Evolutionary conservation across 257 asterid species (phyloP).

Genomic region (Solanum okadae): DNA sequence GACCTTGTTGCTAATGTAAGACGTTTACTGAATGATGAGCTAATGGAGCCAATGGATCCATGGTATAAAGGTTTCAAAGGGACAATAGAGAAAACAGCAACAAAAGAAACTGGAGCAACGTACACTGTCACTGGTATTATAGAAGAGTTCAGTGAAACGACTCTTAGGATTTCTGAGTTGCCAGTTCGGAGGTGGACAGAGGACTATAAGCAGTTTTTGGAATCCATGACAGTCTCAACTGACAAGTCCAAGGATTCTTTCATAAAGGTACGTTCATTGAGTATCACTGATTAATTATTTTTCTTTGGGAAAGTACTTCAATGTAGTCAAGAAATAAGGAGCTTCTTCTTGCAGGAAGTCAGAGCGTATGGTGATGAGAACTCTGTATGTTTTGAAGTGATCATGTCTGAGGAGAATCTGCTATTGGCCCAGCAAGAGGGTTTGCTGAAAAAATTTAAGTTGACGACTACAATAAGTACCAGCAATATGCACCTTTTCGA

Average conservation of each 20-base stretch:
- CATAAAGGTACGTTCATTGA: slow-evolving; percentile 43
- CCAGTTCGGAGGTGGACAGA: slow-evolving; percentile 90
- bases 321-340: not conserved
- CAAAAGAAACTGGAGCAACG: slow-evolving; percentile 53
- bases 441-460: slow-evolving; percentile 67
- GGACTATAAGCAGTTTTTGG: slow-evolving; percentile 85
- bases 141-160: slow-evolving; percentile 63
- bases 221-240: slow-evolving; percentile 59
- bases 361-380: slow-evolving; percentile 63
- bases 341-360: slow-evolving; percentile 34
- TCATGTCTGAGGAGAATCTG: slow-evolving; percentile 50
- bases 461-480: slow-evolving; percentile 66
- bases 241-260: slow-evolving; percentile 76
- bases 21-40: slow-evolving; percentile 62
- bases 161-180: slow-evolving; percentile 68
- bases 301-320: not conserved
- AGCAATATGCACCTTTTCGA: slow-evolving; percentile 96
- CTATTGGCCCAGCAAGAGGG: slow-evolving; percentile 60
- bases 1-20: slow-evolving; percentile 74
- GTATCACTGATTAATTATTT: not conserved
- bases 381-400: slow-evolving; percentile 51
- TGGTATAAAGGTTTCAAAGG: slow-evolving; percentile 94
- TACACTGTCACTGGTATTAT: slow-evolving; percentile 65
- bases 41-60: slow-evolving; percentile 76
- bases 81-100: slow-evolving; percentile 52